Base-by-base conservation (phyloP, 2,329 filamentous ascomycete species). In the Tolypocladium capitatum region DNA sequence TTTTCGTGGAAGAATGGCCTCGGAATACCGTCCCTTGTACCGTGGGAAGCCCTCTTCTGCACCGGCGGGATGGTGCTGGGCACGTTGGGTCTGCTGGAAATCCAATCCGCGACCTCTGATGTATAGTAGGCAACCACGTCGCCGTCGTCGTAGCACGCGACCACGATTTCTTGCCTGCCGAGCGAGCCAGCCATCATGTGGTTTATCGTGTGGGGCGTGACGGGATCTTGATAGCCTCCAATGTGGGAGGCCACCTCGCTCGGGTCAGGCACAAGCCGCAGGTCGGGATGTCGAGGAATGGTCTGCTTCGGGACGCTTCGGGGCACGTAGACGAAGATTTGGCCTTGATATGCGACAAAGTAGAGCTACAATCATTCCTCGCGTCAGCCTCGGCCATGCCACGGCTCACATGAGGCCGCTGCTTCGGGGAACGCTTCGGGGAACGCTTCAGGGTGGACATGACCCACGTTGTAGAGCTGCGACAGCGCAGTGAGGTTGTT, bases 91-190 rank as follows among this genome's bases (percentile, higher is more conserved):
- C 47, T 49, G 45, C 41, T 44, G 9, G 66, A 62, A 35, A 82
- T 63, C 35, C 66, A 69, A 13, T 69, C 65, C 30, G 63, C 67
- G 48, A 80, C 70, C 7, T 63, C 67, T 43, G 72, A 71, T 1
- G 80, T 83, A 57, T 84, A 80, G 61, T 85, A 90, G 7, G 76
- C 83, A 43, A 80, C 68, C 2, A 89, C 75, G 58, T 91, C 86
- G 7, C 86, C 86, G 51, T 88, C 84, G 55, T 91, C 86, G 49
- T 78, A 86, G 33, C 72, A 75, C 40, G 81, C 66, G 4, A 87
- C 62, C 5, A 91, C 55, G 30, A 89, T 75, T 62, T 92, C 86
- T 45, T 84, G 69, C 7, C 73, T 66, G 0, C 86, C 86, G 13
- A 91, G 65, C 43, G 84, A 75, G 16, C 83, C 83, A 27, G 84